A percentile compares a stretch with the other conserved stretches of the same genome.
phyloP scores from a whole-genome alignment of 2,329 filamentous ascomycete genomes.

The Didymosphaeria variabile region DNA sequence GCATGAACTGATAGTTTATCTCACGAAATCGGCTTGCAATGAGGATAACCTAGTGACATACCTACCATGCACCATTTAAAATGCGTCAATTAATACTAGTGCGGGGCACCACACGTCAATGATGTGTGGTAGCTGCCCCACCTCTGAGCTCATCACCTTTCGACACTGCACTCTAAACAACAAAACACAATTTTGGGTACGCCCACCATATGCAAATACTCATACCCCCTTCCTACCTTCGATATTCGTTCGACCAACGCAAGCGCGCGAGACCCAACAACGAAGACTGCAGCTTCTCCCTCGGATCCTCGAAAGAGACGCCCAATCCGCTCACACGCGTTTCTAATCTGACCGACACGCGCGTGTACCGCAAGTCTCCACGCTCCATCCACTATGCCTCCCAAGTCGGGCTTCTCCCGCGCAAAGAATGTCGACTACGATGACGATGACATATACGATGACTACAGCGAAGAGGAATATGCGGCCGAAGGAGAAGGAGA shows the following conservation, averaged over 20 bases:
- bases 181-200: neutral
- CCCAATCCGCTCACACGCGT: neutral
- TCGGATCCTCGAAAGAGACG: neutral
- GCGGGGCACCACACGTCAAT: slow-evolving; percentile 35
- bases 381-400: slow-evolving; percentile 31
- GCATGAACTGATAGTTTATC: neutral
- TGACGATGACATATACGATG: slow-evolving; percentile 61
- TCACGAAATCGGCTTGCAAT: too few species aligned
- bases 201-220: neutral
- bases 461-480: slow-evolving; percentile 57
- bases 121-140: slow-evolving; percentile 19
- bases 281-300: neutral
- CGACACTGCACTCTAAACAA: slow-evolving; percentile 2
- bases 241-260: neutral
- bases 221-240: too few species aligned
- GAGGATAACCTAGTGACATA: too few species aligned
- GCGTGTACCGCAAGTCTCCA: neutral
- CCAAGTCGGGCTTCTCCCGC: slow-evolving; percentile 53
- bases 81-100: slow-evolving; percentile 11
- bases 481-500: slow-evolving; percentile 42
- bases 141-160: slow-evolving; percentile 9
- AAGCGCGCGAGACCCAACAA: neutral
- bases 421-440: slow-evolving; percentile 59
- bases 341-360: neutral
- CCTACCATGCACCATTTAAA: neutral